Base-by-base conservation (phyloP, 2,329 filamentous ascomycete genomes). In the Cryphonectria parasitica region DNA sequence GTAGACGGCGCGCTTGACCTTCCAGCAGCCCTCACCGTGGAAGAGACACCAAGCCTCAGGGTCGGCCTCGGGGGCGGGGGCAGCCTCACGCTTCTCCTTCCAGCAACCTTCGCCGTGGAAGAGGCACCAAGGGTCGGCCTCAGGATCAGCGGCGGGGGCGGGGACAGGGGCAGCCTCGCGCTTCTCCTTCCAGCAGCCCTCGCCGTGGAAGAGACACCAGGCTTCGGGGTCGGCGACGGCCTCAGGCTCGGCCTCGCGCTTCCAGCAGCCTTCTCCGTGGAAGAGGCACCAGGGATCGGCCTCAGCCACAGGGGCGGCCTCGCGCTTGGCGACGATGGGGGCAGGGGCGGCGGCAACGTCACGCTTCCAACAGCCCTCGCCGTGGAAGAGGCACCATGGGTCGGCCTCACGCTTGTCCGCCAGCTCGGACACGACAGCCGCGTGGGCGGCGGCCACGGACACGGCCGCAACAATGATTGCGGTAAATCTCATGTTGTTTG, bases 361-460 rank as follows among this genome's bases (percentile, higher is more conserved):
- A 73, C 78, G 78, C 75, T 82, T 82, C 77, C 77, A 81, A 80
- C 85, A 86, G 28, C 78, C 73, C 73, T 82, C 77, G 71, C 84
- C 83, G 34, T 75, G 74, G 54, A 76, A 75, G 67, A 75, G 70
- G 76, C 83, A 85, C 74, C 77, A 80, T 34, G 69, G 70, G 61
- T 73, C 70, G 10, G 72, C 71, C 64, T 70, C 71, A 25, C 71
- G 67, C 67, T 73, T 80, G 78, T 52, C 43, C 45, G 60, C 60
- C 19, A 52, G 43, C 7, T 45, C 63, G 5, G 77, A 70, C 43
- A 79, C 71, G 67, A 77, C 76, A 41, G 77, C 75, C 67, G 78
- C 78, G 71, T 77, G 71, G 69, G 73, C 74, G 43, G 74, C 72
- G 56, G 71, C 70, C 15, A 72, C 73, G 66, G 75, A 70, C 63